phyloP scores from a whole-genome alignment of 257 asterid genomes.

The Perilla frutescens region DNA sequence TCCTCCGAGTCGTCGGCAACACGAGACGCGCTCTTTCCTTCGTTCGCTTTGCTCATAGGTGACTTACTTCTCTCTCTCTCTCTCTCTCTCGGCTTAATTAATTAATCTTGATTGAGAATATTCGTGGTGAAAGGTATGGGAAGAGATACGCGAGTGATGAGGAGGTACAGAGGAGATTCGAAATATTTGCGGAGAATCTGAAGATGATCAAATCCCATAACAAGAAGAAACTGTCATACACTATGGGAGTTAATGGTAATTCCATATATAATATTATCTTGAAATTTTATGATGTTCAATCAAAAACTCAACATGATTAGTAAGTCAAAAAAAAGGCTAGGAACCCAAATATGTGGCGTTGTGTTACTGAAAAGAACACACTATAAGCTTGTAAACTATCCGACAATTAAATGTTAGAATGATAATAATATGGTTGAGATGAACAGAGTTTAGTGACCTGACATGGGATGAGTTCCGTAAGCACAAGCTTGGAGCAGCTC shows the following conservation, averaged over 20 bases:
- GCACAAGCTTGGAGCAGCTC: constrained; percentile 87
- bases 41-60: constrained; percentile 89
- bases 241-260: constrained; percentile 78
- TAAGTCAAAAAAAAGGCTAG: no score
- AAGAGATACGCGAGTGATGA: constrained; percentile 70
- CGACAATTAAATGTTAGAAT: no score
- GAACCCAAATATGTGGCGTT: no score
- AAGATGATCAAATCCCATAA: constrained; percentile 83
- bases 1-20: constrained; percentile 63
- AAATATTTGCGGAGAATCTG: constrained; percentile 67
- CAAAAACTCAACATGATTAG: no score
- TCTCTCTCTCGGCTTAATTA: not conserved
- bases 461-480: constrained; percentile 93
- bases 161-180: constrained; percentile 76
- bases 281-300: no score
- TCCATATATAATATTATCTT: no score
- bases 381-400: not conserved
- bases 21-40: constrained; percentile 76
- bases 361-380: no score
- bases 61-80: not conserved
- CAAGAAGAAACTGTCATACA: constrained; percentile 75
- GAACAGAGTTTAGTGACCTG: constrained; percentile 84
- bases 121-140: constrained; percentile 52
- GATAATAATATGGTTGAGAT: not conserved
- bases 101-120: no score